A percentile compares a stretch with the other conserved stretches of the same genome.
phyloP scores from a whole-genome alignment of 768 basidiomycete genomes.

The Gloeopeniophorella convolvens region DNA sequence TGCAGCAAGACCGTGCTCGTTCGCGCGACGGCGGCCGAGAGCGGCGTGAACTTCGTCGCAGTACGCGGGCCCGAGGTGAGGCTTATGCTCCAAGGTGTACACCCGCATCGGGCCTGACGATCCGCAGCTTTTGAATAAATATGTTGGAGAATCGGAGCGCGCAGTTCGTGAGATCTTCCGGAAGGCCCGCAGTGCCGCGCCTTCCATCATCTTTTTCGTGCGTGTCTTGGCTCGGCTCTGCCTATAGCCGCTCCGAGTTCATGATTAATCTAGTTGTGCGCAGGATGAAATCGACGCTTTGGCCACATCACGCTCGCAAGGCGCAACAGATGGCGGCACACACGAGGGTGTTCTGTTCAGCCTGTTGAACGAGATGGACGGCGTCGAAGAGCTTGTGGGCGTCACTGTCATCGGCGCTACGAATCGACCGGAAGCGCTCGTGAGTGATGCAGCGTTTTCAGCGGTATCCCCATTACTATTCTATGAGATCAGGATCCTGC shows the following conservation, averaged over 20 bases:
- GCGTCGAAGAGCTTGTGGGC: conserved; percentile 88
- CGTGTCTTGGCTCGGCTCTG: conserved; percentile 26
- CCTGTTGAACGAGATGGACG: conserved; percentile 97
- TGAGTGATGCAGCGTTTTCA: conserved; percentile 39
- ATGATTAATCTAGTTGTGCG: background rate
- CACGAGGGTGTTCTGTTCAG: conserved; percentile 91
- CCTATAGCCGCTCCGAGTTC: background rate
- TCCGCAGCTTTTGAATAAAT: conserved; percentile 84
- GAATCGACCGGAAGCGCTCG: conserved; percentile 78
- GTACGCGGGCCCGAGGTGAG: conserved; percentile 94
- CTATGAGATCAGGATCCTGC: conserved; percentile 70
- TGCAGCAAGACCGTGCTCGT: conserved; percentile 95
- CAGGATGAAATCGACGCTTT: conserved; percentile 98
- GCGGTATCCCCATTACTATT: background rate
- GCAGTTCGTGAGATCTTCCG: conserved; percentile 93
- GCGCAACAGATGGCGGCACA: conserved; percentile 40
- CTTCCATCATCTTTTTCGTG: conserved; percentile 96
- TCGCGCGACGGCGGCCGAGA: conserved; percentile 87
- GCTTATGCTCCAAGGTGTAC: background rate
- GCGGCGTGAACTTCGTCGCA: conserved; percentile 92
- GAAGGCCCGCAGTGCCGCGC: conserved; percentile 89
- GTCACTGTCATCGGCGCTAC: conserved; percentile 97
- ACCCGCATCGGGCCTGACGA: background rate
- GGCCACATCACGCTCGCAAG: conserved; percentile 65
- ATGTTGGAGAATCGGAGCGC: conserved; percentile 94